Evolutionary conservation across 1,139 yeast species (phyloP), one percentile per base, ranked within the genome.

Genomic region (Yamadazyma diddensiae): DNA sequence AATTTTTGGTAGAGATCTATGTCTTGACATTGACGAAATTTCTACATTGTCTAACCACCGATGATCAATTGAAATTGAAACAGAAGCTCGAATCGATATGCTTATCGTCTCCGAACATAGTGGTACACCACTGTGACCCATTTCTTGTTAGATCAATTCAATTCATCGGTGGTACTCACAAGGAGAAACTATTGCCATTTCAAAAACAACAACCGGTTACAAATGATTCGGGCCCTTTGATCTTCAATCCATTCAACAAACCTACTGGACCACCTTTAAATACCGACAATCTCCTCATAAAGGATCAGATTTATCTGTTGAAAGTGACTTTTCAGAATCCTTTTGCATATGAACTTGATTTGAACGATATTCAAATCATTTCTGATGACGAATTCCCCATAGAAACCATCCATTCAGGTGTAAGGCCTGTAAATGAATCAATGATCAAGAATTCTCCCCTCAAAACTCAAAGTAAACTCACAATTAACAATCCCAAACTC

Each of bases 281-380:
- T 16, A 21, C 9, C 13, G 68, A 65, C 11, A 53, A 57, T 17
- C 54, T 72, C 9, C 46, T 80, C 11, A 74, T 81, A 2, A 72
- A 70, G 38, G 79, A 75, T 32, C 87, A 82, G 32, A 55, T 66
- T 9, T 70, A 71, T 20, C 78, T 73, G 41, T 58, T 82, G 19
- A 56, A 65, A 13, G 62, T 86, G 1, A 63, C 69, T 2, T 49
- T 92, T 7, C 92, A 84, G 48, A 92, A 92, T 50, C 95, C 96
- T 2, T 87, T 79, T 57, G 74, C 77, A 8, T 87, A 86, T 54
- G 87, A 82, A 30, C 58, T 90, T 8, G 82, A 78, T 28, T 61
- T 92, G 3, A 63, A 65, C 21, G 77, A 77, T 29, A 53, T 86
- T 2, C 54, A 59, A 25, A 57, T 81, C 3, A 62, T 61, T 0